phyloP scores from a whole-genome alignment of 768 basidiomycete genomes.

The Boletus tylopilopsis region DNA sequence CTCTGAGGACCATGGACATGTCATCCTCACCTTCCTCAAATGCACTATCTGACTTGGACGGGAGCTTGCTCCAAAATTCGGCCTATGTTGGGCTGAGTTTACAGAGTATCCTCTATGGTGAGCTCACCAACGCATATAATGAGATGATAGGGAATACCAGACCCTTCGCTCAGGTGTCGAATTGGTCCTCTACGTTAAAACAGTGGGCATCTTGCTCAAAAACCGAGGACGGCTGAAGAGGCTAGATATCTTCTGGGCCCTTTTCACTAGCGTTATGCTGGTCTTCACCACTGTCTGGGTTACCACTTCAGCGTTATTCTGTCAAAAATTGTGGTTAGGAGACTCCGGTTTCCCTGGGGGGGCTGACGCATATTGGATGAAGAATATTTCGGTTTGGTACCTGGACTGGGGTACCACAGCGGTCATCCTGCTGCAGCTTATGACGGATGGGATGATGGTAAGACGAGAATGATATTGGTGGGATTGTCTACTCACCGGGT shows the following conservation, averaged over 20 bases:
- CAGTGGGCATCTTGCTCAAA: slow-evolving; percentile 14
- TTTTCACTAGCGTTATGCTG: slow-evolving; percentile 25
- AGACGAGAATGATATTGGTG: neutral
- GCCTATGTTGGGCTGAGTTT: slow-evolving; percentile 18
- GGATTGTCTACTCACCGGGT: neutral
- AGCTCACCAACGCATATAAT: neutral
- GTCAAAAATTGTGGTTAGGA: slow-evolving; percentile 35
- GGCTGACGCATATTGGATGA: slow-evolving; percentile 27
- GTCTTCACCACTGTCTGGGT: slow-evolving; percentile 31
- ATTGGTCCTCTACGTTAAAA: slow-evolving; percentile 22
- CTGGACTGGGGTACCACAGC: slow-evolving; percentile 23
- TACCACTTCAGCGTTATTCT: slow-evolving; percentile 16
- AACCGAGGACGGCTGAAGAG: neutral
- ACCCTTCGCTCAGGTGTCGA: slow-evolving; percentile 17
- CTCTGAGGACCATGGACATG: neutral
- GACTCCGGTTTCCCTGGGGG: slow-evolving; percentile 34
- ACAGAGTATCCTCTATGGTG: slow-evolving; percentile 21
- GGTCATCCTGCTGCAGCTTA: slow-evolving; percentile 29
- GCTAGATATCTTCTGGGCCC: slow-evolving; percentile 14
- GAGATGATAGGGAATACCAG: neutral
- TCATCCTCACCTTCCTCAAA: neutral
- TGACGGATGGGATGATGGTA: slow-evolving; percentile 32
- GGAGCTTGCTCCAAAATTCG: slow-evolving; percentile 10
- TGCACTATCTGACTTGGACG: neutral
- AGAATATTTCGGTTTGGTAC: slow-evolving; percentile 26